Evolutionary conservation across 202 grass and related monocot species (phyloP).

Genomic region (Setaria viridis): DNA sequence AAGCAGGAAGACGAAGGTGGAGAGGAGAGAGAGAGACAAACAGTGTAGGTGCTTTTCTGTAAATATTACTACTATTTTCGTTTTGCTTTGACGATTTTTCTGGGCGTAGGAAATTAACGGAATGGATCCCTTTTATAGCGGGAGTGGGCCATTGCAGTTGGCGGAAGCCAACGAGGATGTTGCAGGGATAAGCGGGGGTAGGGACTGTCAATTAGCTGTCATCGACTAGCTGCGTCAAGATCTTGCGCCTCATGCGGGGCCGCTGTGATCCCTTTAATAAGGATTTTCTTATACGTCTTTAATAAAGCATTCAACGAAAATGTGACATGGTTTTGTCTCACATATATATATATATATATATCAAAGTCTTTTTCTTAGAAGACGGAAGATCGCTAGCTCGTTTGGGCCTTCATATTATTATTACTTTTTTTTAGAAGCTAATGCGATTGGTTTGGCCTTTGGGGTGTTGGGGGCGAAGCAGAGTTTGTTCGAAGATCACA

Average conservation of each 20-base stretch:
- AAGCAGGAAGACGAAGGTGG: slow-evolving; percentile 30
- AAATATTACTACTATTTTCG: slow-evolving; percentile 27
- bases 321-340: neutral
- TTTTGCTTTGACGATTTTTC: slow-evolving; percentile 13
- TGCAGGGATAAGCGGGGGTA: slow-evolving; percentile 16
- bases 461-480: no score
- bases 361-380: neutral
- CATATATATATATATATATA: neutral
- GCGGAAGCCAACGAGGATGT: slow-evolving; percentile 57
- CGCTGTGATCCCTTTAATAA: neutral
- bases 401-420: no score
- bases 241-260: neutral
- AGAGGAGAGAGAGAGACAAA: no score
- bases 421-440: no score
- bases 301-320: neutral
- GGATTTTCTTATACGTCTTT: no score
- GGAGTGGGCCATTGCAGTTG: slow-evolving; percentile 29
- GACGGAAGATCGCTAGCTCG: no score
- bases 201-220: slow-evolving; percentile 62
- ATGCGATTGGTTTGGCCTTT: no score
- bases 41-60: slow-evolving; percentile 19
- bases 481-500: no score
- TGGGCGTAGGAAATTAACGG: slow-evolving; percentile 28
- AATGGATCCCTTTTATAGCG: slow-evolving; percentile 39
- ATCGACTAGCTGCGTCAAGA: slow-evolving; percentile 33